Percentiles rank a stretch among this genome's conserved stretches.
Evolutionary conservation across 2,329 filamentous ascomycete genomes (phyloP).

Genomic region (Pezicula carpinea): DNA sequence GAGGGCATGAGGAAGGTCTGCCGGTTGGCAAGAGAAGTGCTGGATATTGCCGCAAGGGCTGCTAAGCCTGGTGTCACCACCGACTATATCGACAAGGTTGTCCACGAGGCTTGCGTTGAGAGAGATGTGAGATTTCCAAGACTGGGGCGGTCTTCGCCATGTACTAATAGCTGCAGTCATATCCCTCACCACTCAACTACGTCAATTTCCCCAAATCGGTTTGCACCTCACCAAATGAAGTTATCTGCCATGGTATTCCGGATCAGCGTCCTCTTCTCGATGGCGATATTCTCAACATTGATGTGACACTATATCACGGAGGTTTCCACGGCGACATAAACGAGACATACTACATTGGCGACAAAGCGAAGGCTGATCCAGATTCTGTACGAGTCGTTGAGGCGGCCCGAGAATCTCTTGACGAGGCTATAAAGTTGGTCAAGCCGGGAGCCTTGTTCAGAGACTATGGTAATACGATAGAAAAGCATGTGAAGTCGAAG

Average conservation of each 20-base stretch:
- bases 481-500: constrained; percentile 84
- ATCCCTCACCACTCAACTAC: constrained; percentile 93
- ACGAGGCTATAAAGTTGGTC: constrained; percentile 85
- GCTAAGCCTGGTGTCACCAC: constrained; percentile 90
- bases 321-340: constrained; percentile 97
- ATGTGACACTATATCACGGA: constrained; percentile 89
- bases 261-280: constrained; percentile 83
- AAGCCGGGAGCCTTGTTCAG: constrained; percentile 92
- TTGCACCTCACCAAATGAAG: constrained; percentile 93
- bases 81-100: constrained; percentile 89
- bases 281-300: constrained; percentile 95
- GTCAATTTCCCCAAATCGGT: constrained; percentile 96
- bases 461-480: constrained; percentile 90
- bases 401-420: constrained; percentile 80
- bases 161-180: constrained; percentile 56
- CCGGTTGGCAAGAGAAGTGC: constrained; percentile 77
- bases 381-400: constrained; percentile 90
- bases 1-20: constrained; percentile 91
- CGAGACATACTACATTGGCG: constrained; percentile 97
- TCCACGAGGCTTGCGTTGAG: constrained; percentile 92
- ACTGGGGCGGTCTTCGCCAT: neutral
- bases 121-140: constrained; percentile 64
- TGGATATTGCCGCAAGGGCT: constrained; percentile 84
- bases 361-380: constrained; percentile 76
- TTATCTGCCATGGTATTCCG: constrained; percentile 97